Percentiles rank a stretch among this genome's conserved stretches.
Evolutionary conservation across 805 yeast genomes (phyloP).

Genomic region (Trichomonascus vanleenenianus): DNA sequence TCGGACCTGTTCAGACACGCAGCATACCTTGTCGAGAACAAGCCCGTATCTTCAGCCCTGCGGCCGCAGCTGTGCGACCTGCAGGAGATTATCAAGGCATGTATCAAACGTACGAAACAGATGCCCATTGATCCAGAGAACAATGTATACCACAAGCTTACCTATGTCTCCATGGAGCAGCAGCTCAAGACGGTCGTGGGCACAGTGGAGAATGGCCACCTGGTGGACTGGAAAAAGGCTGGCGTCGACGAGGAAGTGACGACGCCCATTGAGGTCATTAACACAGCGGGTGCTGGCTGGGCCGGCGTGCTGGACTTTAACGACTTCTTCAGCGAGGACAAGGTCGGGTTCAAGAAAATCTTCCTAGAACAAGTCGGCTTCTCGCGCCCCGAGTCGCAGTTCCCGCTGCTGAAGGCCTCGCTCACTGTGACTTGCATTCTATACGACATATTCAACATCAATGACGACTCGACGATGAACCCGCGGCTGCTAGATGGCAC

Average conservation of each 20-base stretch:
- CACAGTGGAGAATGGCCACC: slow-evolving; percentile 7
- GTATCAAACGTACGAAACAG: slow-evolving; percentile 11
- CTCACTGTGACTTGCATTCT: slow-evolving; percentile 18
- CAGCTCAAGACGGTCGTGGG: slow-evolving; percentile 16
- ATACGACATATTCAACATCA: slow-evolving; percentile 12
- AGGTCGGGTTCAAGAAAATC: slow-evolving; percentile 15
- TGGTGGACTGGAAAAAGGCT: slow-evolving; percentile 17
- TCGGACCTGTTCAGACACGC: slow-evolving; percentile 18
- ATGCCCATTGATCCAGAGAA: slow-evolving; percentile 10
- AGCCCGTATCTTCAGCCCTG: slow-evolving; percentile 14
- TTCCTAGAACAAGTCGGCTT: slow-evolving; percentile 21
- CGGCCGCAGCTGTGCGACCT: slow-evolving; percentile 18
- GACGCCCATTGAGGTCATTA: slow-evolving; percentile 11
- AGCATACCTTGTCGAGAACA: slow-evolving; percentile 17
- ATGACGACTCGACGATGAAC: slow-evolving; percentile 2
- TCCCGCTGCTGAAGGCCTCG: slow-evolving; percentile 20
- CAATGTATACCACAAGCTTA: slow-evolving; percentile 7
- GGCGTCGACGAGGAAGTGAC: slow-evolving; percentile 14
- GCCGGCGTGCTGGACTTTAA: slow-evolving; percentile 21
- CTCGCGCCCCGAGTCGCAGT: slow-evolving; percentile 13
- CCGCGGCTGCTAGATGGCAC: slow-evolving; percentile 8
- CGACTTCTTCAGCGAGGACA: slow-evolving; percentile 18
- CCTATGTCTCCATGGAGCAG: slow-evolving; percentile 9
- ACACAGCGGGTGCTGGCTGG: slow-evolving; percentile 11
- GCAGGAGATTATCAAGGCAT: slow-evolving; percentile 20